Percentiles rank a stretch among this genome's conserved stretches.
These are phyloP conservation scores for Coemansia sp. DNA, from an alignment of 192 early-diverging fungal species.

Conservation along the genomic window DNA sequence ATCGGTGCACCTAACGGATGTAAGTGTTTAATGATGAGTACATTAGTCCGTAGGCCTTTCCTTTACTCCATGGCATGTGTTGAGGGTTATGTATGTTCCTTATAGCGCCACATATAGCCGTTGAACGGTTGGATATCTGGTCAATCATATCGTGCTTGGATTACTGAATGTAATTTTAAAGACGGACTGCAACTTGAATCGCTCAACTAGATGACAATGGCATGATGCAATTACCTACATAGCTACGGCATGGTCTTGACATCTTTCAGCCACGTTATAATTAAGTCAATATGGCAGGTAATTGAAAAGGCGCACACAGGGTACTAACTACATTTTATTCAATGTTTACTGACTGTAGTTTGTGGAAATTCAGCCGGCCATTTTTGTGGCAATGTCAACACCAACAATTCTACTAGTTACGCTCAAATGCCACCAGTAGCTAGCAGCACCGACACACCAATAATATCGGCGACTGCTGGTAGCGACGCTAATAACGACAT, in stretches of 20 bases:
- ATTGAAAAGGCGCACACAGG: not conserved
- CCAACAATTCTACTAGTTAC: not conserved
- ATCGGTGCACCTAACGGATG: not conserved
- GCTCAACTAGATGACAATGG: not conserved
- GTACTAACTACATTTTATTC: constrained; percentile 1
- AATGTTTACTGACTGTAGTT: not conserved
- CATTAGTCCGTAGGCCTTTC: not conserved
- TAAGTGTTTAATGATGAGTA: not conserved
- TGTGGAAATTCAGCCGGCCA: constrained; percentile 1
- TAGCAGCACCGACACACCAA: not conserved
- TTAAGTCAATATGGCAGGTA: not conserved
- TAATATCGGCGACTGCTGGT: not conserved
- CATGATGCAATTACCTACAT: not conserved
- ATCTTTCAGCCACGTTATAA: not conserved
- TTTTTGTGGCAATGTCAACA: not conserved
- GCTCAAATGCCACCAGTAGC: not conserved
- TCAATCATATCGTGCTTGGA: not conserved
- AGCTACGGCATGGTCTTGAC: not conserved
- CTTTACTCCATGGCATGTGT: not conserved
- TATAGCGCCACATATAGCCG: not conserved
- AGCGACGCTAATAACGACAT: not conserved
- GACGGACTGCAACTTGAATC: not conserved
- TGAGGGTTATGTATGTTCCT: not conserved
- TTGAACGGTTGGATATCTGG: not conserved
- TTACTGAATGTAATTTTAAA: not conserved